Evolutionary conservation across 83 land plant species (phyloP), one percentile per base, ranked within the genome.

Genomic region (Picea mariana): DNA sequence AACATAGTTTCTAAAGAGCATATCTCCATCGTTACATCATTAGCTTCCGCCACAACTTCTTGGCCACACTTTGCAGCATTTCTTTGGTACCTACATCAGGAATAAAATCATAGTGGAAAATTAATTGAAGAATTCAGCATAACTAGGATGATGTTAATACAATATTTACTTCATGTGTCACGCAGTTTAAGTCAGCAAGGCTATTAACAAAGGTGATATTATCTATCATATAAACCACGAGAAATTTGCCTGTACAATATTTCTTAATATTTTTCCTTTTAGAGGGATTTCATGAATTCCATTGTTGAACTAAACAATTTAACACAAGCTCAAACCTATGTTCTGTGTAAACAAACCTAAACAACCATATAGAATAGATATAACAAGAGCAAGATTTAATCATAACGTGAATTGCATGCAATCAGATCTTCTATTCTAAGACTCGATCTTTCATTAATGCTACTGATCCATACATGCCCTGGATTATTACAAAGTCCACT

Each of bases 41-140:
- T 96, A 59, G 97, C 92, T 80, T 90, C 86, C 67, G 98, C 98
- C 80, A 94, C 86, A 65, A 81, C 89, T 67, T 96, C 97, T 85
- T 96, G 97, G 31, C 83, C 86, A 79, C 86, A 78, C 62, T 87
- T 96, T 38, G 98, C 95, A 73, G 94, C 90, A 72, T 78, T 86
- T 83, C 89, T 94, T 84, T 94, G 98, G 83, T 90, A 96, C 89
- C 97, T 95, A 75, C 42, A 84, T 5, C 20, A 80, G 18, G 81
- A 40, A 83, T 60, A 64, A 42, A 72, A 40, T 38, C 17, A 12
- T 3, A 72, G 76, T n/a, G 20, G 44, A 42, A 40, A 72, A 8
- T 72, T 44, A 72, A 17, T 6, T 16, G 52, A 72, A 72, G 40
- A 3, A 38, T 49, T 8, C 38, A 23, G 5, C 17, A 72, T 72